Evolutionary conservation across 2,329 filamentous ascomycete genomes (phyloP), one percentile per base, ranked within the genome.

Genomic region (Phialophora tarda): DNA sequence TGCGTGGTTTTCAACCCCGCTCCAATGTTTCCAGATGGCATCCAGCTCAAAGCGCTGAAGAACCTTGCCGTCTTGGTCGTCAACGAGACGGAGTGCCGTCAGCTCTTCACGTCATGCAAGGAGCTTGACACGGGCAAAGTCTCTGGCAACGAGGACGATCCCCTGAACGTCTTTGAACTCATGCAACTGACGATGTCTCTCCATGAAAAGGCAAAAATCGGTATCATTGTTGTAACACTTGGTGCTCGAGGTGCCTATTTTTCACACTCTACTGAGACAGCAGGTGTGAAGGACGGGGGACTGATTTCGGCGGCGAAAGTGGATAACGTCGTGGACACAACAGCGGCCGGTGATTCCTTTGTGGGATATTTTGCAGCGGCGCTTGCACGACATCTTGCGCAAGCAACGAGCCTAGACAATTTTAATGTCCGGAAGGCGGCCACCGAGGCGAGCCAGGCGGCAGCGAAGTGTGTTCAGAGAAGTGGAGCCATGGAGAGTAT

Each of bases 261-360:
- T 76, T 92, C 86, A 75, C 81, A 84, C 62, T 21, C 17, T 26
- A 85, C 82, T 23, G 78, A 77, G 34, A 79, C 76, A 17, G 78
- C 79, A 30, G 81, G 81, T 60, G 83, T 81, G 1, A 76, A 77
- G 3, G 76, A 51, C 2, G 41, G 51, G 41, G 74, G 88, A 70
- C 75, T 82, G 28, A 78, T 93, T 1, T 80, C 82, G 4, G 92
- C 91, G 0, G 83, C 86, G 68, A 89, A 90, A 77, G 89, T 92
- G 21, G 80, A 77, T 3, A 79, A 85, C 64, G 94, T 98, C 1
- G 87, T 97, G 4, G 94, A 98, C 77, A 98, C 94, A 0, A 98
- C 94, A 7, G 94, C 91, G 1, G 95, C 95, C 4, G 94, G 94
- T 0, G 94, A 98, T 77, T 97, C 94, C 0, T 97, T 97, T 79